A percentile compares a stretch with the other conserved stretches of the same genome.
Evolutionary conservation across 352 stramenopile genomes (phyloP).

Genomic region (Globisporangium orthogonon): DNA sequence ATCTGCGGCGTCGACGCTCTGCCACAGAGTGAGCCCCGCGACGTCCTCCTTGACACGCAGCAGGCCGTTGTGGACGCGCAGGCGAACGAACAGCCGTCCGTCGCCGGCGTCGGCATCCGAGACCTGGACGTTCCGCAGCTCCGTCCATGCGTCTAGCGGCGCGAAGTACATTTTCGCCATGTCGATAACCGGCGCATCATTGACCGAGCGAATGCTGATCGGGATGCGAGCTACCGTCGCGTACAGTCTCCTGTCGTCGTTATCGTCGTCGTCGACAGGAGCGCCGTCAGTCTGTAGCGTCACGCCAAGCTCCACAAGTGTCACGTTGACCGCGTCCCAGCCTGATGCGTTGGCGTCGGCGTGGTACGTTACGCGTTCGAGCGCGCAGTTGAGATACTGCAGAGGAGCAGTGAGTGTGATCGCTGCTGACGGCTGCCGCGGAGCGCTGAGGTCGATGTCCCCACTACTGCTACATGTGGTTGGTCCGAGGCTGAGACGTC

Average conservation of each 20-base stretch:
- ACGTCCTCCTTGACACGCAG: conserved; percentile 20
- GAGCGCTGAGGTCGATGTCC: neutral
- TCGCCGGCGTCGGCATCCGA: conserved; percentile 40
- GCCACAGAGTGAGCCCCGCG: neutral
- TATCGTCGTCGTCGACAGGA: neutral
- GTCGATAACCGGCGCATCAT: conserved; percentile 30
- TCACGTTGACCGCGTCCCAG: conserved; percentile 35
- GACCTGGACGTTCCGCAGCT: conserved; percentile 17
- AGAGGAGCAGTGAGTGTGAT: conserved; percentile 27
- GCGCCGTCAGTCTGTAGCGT: neutral
- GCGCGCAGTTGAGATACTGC: conserved; percentile 34
- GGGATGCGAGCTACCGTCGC: conserved; percentile 26
- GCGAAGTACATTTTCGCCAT: conserved; percentile 24
- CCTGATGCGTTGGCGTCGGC: conserved; percentile 18
- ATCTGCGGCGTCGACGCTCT: neutral
- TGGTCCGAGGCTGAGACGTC: conserved; percentile 25
- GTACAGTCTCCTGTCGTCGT: conserved; percentile 21
- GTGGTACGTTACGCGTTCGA: conserved; percentile 45
- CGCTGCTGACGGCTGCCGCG: neutral
- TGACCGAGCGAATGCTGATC: conserved; percentile 35
- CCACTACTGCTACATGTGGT: conserved; percentile 1
- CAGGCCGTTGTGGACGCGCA: conserved; percentile 25
- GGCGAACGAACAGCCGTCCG: conserved; percentile 31
- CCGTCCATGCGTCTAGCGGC: conserved; percentile 23
- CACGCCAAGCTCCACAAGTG: conserved; percentile 20